Evolutionary conservation across 441 rosid genomes (phyloP).

Genomic region (Adansonia gregorii): DNA sequence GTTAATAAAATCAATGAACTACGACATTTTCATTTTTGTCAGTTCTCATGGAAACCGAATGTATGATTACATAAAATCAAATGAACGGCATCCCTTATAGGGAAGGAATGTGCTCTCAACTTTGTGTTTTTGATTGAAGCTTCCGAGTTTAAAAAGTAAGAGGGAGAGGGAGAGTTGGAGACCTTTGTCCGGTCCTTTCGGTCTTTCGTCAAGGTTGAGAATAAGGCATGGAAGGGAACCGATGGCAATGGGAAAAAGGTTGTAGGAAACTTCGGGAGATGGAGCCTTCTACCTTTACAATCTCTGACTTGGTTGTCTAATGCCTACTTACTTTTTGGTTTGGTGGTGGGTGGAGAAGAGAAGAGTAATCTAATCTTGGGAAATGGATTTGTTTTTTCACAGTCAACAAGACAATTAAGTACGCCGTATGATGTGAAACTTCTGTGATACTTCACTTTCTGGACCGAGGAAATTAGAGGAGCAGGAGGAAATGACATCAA

Average conservation of each 20-base stretch:
- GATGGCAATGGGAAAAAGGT: neutral
- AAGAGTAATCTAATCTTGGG: too few species aligned
- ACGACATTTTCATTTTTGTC: neutral
- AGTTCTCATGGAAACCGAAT: neutral
- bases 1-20: too few species aligned
- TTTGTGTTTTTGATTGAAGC: neutral
- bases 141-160: neutral
- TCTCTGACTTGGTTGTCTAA: too few species aligned
- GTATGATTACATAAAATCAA: neutral
- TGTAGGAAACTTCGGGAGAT: neutral
- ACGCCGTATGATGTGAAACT: too few species aligned
- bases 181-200: too few species aligned
- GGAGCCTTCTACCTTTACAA: neutral
- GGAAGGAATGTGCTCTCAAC: neutral
- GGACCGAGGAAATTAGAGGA: too few species aligned
- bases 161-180: neutral
- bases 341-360: too few species aligned
- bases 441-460: too few species aligned
- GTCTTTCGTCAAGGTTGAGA: neutral
- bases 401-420: too few species aligned
- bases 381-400: too few species aligned
- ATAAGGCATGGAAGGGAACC: neutral
- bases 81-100: neutral
- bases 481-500: too few species aligned
- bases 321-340: too few species aligned